Evolutionary conservation across 257 asterid genomes (phyloP).

Genomic region (Petunia secreta): DNA sequence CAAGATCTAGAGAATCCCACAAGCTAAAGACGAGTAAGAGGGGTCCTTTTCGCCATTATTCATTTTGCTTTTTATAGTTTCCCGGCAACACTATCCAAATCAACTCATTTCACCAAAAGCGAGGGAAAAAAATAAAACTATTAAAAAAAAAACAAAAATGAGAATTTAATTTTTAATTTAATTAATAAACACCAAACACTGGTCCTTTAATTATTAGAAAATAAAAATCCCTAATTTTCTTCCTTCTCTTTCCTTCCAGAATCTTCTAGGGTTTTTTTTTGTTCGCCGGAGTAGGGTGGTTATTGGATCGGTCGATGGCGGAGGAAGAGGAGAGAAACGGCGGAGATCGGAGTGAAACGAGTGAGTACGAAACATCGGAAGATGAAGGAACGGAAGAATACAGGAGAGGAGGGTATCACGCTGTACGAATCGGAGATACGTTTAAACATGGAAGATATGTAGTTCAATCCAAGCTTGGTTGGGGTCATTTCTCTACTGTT

Average conservation of each 20-base stretch:
- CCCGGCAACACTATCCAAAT: not conserved
- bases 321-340: conserved; percentile 50
- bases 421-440: conserved; percentile 84
- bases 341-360: conserved; percentile 69
- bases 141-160: not conserved
- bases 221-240: not conserved
- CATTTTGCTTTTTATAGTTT: not conserved
- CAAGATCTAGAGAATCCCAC: too few relatives aligned
- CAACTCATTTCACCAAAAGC: not conserved
- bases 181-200: not conserved
- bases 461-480: conserved; percentile 94
- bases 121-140: not conserved
- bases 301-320: conserved; percentile 20
- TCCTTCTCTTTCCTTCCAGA: not conserved
- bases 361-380: conserved; percentile 79
- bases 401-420: conserved; percentile 93
- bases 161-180: not conserved
- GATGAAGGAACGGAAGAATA: conserved; percentile 98
- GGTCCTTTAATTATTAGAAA: not conserved
- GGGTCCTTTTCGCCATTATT: not conserved
- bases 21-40: not conserved
- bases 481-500: conserved; percentile 99
- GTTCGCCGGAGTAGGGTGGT: not conserved
- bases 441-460: conserved; percentile 89
- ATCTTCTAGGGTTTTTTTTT: conserved; percentile 12